Percentiles rank a stretch among this genome's conserved stretches.
Evolutionary conservation across 495 filamentous ascomycete genomes (phyloP).

Genomic region (Aspergillus homomorphus): DNA sequence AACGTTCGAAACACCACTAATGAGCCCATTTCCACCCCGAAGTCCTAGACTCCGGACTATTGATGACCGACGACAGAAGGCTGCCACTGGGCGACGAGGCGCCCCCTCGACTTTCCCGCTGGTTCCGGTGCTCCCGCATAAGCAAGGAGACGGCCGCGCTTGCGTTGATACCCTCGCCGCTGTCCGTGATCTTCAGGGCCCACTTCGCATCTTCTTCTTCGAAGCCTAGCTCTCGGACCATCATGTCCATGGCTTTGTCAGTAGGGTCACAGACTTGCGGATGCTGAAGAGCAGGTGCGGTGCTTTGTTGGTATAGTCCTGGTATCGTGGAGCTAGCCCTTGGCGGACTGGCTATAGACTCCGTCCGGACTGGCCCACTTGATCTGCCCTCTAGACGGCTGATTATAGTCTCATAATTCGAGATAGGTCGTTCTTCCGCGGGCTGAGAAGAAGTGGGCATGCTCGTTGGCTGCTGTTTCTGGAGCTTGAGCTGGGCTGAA

Average conservation of each 20-base stretch:
- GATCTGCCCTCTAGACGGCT: slow-evolving; percentile 27
- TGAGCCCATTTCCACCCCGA: slow-evolving; percentile 43
- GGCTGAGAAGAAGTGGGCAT: slow-evolving; percentile 29
- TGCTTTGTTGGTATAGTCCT: slow-evolving; percentile 6
- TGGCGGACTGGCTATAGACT: not conserved
- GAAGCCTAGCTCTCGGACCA: slow-evolving; percentile 50
- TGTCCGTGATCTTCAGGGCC: slow-evolving; percentile 53
- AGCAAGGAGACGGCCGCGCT: slow-evolving; percentile 43
- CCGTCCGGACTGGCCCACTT: slow-evolving; percentile 6
- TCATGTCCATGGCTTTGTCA: slow-evolving; percentile 45
- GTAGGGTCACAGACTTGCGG: slow-evolving; percentile 52
- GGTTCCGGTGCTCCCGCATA: slow-evolving; percentile 39
- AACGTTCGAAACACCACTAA: too few relatives aligned
- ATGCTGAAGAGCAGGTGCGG: slow-evolving; percentile 3
- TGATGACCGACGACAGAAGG: slow-evolving; percentile 31
- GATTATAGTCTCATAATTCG: slow-evolving; percentile 40
- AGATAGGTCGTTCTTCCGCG: slow-evolving; percentile 46
- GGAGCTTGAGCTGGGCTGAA: slow-evolving; percentile 41
- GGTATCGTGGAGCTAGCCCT: slow-evolving; percentile 1
- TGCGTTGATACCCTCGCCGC: slow-evolving; percentile 49
- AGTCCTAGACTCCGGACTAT: slow-evolving; percentile 27
- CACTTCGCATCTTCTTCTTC: slow-evolving; percentile 46
- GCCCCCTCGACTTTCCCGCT: slow-evolving; percentile 6
- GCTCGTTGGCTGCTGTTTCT: slow-evolving; percentile 28
- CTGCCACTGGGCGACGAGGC: slow-evolving; percentile 19